phyloP scores from a whole-genome alignment of 2,329 filamentous ascomycete genomes.

The Myriosclerotinia scirpicola region DNA sequence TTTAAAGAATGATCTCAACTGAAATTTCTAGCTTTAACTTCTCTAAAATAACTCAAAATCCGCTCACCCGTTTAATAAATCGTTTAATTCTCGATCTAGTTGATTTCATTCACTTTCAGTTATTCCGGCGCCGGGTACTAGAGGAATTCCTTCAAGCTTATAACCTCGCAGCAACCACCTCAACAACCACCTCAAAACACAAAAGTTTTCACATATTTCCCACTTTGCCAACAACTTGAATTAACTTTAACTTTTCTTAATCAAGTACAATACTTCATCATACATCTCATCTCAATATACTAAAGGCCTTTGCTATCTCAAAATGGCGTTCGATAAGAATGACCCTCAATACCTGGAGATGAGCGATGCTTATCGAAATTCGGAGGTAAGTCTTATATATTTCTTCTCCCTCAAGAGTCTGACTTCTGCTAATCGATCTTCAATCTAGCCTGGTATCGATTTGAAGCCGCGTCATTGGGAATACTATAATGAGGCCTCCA shows the following conservation, averaged over 20 bases:
- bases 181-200: background rate
- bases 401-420: background rate
- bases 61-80: background rate
- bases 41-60: background rate
- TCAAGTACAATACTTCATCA: background rate
- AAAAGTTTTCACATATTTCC: background rate
- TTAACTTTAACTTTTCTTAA: background rate
- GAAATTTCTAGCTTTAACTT: background rate
- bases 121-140: background rate
- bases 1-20: background rate
- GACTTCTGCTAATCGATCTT: background rate
- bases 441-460: background rate
- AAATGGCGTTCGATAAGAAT: background rate
- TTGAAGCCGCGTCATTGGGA: background rate
- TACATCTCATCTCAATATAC: background rate
- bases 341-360: too few relatives aligned
- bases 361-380: too few relatives aligned
- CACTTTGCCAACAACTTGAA: background rate
- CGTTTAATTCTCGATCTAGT: background rate
- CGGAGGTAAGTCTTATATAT: background rate
- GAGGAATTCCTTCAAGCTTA: background rate
- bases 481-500: too few relatives aligned
- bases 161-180: too few relatives aligned
- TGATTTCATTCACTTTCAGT: background rate
- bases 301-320: background rate